Base-by-base conservation (phyloP, 2,329 filamentous ascomycete species). In the Trichoderma polysporum region DNA sequence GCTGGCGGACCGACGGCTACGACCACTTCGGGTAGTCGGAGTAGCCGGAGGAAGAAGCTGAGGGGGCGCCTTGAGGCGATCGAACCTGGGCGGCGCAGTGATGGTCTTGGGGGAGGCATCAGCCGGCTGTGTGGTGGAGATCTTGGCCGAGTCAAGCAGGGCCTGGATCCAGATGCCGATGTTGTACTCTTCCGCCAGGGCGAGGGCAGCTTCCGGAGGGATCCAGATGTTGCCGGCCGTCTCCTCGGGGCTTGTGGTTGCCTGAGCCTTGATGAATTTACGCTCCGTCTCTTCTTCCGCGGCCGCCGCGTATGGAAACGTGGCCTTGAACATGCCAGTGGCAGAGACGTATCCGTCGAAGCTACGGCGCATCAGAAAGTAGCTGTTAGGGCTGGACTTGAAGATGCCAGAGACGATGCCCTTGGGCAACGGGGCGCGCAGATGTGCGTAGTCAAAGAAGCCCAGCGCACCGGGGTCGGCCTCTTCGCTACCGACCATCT, bases 191-290 rank as follows among this genome's bases (percentile, higher is more conserved):
- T 91, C 88, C 60, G 94, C 92, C 13, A 99, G 85, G 67, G 86
- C 81, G 52, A 99, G 85, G 39, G 95, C 95, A 87, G 88, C 80
- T 71, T 90, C 85, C 6, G 94, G 93, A 54, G 93, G 88, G 59
- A 98, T 94, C 95, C 95, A 99, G 61, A 99, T 88, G 78, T 97
- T 99, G 53, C 95, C 95, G 29, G 95, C 95, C 33, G 95, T 93
- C 83, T 98, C 95, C 76, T 98, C 94, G 66, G 85, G 85, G 73
- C 93, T 97, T 10, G 94, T 96, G 33, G 90, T 90, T 37, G 87
- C 80, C 31, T 95, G 88, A 7, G 86, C 87, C 82, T 97, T 97
- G 80, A 99, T 90, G 79, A 93, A 94, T 74, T 86, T 88, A 76
- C 92, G 90, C 82, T 96, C 92, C 2, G 81, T 80, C 73, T 92